phyloP scores from a whole-genome alignment of 2,329 filamentous ascomycete species.

The Cercospora beticola region DNA sequence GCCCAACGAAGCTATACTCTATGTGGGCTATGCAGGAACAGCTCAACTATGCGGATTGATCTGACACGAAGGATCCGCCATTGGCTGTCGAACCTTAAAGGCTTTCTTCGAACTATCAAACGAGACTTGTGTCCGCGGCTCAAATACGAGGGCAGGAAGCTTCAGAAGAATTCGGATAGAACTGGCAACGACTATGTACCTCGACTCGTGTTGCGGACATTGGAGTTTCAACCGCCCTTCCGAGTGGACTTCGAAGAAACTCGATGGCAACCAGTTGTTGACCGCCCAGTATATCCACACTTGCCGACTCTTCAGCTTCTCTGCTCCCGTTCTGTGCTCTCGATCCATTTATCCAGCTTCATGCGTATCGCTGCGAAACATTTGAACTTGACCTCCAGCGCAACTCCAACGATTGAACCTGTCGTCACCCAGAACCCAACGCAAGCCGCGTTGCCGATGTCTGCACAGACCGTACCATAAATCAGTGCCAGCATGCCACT shows the following conservation, averaged over 20 bases:
- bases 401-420: background rate
- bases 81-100: background rate
- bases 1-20: slow-evolving; percentile 39
- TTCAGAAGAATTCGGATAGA: background rate
- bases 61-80: background rate
- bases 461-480: background rate
- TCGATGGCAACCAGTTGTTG: background rate
- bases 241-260: background rate
- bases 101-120: background rate
- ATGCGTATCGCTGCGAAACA: background rate
- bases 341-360: background rate
- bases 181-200: too few species aligned
- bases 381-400: background rate
- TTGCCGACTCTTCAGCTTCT: background rate
- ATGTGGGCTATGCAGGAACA: slow-evolving; percentile 37
- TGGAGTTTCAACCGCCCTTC: background rate
- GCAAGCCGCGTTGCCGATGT: background rate
- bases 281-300: background rate
- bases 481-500: background rate
- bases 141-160: background rate
- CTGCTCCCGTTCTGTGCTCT: background rate
- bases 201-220: background rate
- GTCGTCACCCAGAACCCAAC: background rate
- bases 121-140: background rate
- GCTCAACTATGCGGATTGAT: slow-evolving; percentile 12